phyloP scores from a whole-genome alignment of 805 yeast species.

The Candida ascalaphidarum region DNA sequence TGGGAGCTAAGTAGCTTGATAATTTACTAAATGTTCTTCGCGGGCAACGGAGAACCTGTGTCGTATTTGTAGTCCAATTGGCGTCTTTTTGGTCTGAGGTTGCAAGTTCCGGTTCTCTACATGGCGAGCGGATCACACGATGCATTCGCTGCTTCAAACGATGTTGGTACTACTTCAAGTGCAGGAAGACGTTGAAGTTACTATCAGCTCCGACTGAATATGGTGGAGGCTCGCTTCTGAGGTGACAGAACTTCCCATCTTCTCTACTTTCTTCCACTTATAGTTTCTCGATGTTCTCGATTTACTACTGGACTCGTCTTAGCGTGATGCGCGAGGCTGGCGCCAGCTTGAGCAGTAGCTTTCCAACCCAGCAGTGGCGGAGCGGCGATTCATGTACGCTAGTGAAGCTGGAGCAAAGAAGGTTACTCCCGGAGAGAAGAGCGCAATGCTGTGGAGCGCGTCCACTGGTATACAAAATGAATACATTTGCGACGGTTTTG shows the following conservation, averaged over 20 bases:
- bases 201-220: too few species aligned
- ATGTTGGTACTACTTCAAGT: conserved; percentile 82
- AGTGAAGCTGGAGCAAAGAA: conserved; percentile 8
- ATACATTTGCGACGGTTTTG: too few species aligned
- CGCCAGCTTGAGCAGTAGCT: conserved; percentile 35
- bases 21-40: too few species aligned
- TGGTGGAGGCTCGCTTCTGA: conserved; percentile 3
- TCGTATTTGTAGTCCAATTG: too few species aligned
- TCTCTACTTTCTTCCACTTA: conserved; percentile 40
- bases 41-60: too few species aligned
- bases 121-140: conserved; percentile 41
- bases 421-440: too few species aligned
- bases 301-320: conserved; percentile 22
- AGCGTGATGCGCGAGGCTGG: conserved; percentile 39
- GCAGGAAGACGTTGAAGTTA: conserved; percentile 62
- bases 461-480: too few species aligned
- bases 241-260: conserved; percentile 26
- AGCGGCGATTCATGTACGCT: conserved; percentile 38
- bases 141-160: conserved; percentile 21
- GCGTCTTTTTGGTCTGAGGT: too few species aligned
- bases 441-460: too few species aligned
- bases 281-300: conserved; percentile 29
- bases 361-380: conserved; percentile 55
- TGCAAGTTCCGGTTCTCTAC: conserved; percentile 82
- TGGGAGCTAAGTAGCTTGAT: too few species aligned